Base-by-base conservation (phyloP, 148 eudicot species). In the Pharnaceum exiguum region DNA sequence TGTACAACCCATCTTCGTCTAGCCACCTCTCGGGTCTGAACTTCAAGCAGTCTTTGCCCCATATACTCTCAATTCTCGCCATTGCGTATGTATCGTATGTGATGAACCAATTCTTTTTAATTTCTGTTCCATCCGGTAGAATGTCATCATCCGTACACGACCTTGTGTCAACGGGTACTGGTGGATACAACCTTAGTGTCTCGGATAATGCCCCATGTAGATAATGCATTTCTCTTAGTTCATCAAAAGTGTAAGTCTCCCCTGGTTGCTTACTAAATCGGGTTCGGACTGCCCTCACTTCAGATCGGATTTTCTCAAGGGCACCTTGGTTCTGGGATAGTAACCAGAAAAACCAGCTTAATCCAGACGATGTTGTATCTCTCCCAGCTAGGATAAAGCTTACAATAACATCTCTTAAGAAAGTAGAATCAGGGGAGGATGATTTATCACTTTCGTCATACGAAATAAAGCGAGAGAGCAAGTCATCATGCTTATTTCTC, bases 31-130 rank as follows among this genome's bases (percentile, higher is more conserved):
- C 84, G 3, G 96, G 96, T 58, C 78, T 63, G 69, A 75, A 88
- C 64, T 82, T 70, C 17, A 54, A 31, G 49, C 91, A 82, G 47
- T 88, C 91, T 29, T 70, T 26, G 0, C 96, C 93, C 96, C 96
- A 84, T 17, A 85, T 70, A 10, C 66, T 77, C 73, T 71, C 85
- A 74, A 79, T 79, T 66, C 95, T 84, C 16, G 85, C 95, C 96
- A 85, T 84, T 3, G 81, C 77, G 21, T 78, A 88, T 1, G 84
- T 28, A 5, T 40, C 19, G 33, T 81, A 87, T 1, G 75, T 39
- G 22, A 71, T 46, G 10, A 74, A 67, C 86, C 86, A 86, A 10
- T 57, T 72, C 32, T 70, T 70, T 32, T 72, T 72, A 2, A 86
- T 56, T n/a, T 36, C 11, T 1, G 84, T 86, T 16, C 89, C 82